Evolutionary conservation across 1,284 basidiomycete species (phyloP), one percentile per base, ranked within the genome.

Genomic region (Trichosporon coremiiforme): DNA sequence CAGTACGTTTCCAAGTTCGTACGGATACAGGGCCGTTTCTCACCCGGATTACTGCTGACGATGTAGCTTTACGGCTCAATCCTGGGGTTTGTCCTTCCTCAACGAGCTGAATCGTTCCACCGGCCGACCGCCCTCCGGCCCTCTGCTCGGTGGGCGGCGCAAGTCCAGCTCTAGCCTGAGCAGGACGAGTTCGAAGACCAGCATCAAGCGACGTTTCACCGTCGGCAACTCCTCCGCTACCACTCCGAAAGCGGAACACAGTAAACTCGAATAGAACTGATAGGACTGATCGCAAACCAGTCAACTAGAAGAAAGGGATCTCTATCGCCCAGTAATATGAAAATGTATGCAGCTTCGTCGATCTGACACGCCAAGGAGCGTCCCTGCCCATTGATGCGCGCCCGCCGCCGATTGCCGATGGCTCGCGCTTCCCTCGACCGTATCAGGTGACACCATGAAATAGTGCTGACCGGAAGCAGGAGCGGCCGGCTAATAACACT

Each of bases 81-180:
- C 92, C 81, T 97, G 94, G 94, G 94, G 94, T 55, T 91, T 89
- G 60, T 90, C 91, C 65, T 95, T 95, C 83, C 93, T 95, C 77
- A 89, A 87, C 76, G 94, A 95, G 85, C 91, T 78, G 62, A 78
- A 74, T 47, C 73, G 77, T 10, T 75, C 75, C 6, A 74, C 76
- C 2, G 77, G 77, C 4, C 74, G 73, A 12, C 71, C 75, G 10
- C 77, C 77, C 15, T 60, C 71, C 2, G 74, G 72, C 0, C 77
- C 77, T 1, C 65, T 74, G 1, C 67, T 71, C 1, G 69, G 69
- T 6, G 70, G 70, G 3, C 69, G 73, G 0, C 69, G 71, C 33
- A 71, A 74, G 63, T 74, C 73, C 1, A 70, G 73, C 35, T 67
- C 69, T 7, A 70, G 64, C 62, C n/a, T 74, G n/a, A 74, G 73